A percentile compares a stretch with the other conserved stretches of the same genome.
These are phyloP conservation scores for Scleromitrula shiraiana DNA, from an alignment of 2,329 filamentous ascomycete genomes.

Conservation along the genomic window DNA sequence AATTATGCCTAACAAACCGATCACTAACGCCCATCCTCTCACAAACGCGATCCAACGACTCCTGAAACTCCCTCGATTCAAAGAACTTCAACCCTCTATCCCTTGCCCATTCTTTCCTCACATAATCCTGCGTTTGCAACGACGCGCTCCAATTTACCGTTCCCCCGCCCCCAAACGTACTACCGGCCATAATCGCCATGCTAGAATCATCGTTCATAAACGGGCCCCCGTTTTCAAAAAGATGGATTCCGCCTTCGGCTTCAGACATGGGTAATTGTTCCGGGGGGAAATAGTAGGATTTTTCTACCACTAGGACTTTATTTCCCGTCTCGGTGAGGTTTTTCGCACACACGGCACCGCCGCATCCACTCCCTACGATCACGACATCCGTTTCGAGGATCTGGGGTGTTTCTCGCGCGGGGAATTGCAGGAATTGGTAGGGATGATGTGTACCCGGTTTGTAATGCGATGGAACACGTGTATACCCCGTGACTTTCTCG, in stretches of 20 bases:
- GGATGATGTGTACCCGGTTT: conserved; percentile 30
- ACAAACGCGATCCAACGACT: conserved; percentile 72
- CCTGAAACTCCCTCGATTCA: conserved; percentile 63
- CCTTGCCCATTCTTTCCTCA: conserved; percentile 74
- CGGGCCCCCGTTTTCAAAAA: conserved; percentile 63
- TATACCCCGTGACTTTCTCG: conserved; percentile 47
- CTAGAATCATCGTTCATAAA: conserved; percentile 47
- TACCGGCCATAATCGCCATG: conserved; percentile 57
- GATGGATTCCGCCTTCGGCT: conserved; percentile 47
- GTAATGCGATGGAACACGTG: conserved; percentile 41
- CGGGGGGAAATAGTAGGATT: conserved; percentile 68
- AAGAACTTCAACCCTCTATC: conserved; percentile 62
- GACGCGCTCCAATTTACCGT: conserved; percentile 76
- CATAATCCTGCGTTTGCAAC: conserved; percentile 61
- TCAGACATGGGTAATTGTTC: conserved; percentile 68
- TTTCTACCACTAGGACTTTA: conserved; percentile 73
- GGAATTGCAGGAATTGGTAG: conserved; percentile 28
- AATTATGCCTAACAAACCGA: conserved; percentile 62
- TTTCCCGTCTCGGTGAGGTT: conserved; percentile 70
- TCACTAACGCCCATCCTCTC: conserved; percentile 67
- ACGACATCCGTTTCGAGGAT: conserved; percentile 72
- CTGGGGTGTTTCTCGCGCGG: conserved; percentile 35
- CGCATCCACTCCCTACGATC: conserved; percentile 80
- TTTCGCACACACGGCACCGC: conserved; percentile 74
- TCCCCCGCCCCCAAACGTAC: conserved; percentile 77